Base-by-base conservation (phyloP, 768 basidiomycete species). In the Cyathus striatus region DNA sequence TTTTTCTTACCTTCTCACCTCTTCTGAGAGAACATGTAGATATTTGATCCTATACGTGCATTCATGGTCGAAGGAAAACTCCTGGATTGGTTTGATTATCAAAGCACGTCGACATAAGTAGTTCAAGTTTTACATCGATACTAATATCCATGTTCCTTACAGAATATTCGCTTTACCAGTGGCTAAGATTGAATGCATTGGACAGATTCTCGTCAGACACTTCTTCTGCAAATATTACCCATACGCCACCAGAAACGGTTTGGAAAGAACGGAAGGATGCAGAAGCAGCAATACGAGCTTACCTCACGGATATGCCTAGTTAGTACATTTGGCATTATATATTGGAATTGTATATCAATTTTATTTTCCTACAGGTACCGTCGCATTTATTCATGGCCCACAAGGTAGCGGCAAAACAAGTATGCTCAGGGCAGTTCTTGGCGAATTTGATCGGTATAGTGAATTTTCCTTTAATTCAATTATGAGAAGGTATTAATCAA, bases 191-290 rank as follows among this genome's bases (percentile, higher is more conserved):
- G 1, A 82, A 84, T 46, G 72, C 86, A 1, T 47, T 86, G 18
- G 77, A 79, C 40, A 66, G 69, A n/a, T 57, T 69, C 17, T 57
- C 55, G 22, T 48, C 50, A 36, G 45, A 41, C 20, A 60, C 64
- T 17, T 51, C 70, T 23, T 44, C 53, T 40, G 46, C 55, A 25
- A 30, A 51, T 13, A 45, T 32, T 32, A 16, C 12, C 12, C 30
- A 46, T 6, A 35, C 54, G 7, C 47, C 63, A 5, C 49, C 49
- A 2, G 62, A 68, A 34, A 70, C 75, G 46, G 80, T 79, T 13
- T 97, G 93, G 94, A 81, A 85, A 53, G 92, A 97, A 56, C 77
- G 93, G 21, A 70, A 75, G 51, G 82, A 90, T 7, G 94, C 91
- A 3, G 82, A 84, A 53, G 70, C 64, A 33, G 68, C 78, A 6